Evolutionary conservation across 768 basidiomycete genomes (phyloP), one percentile per base, ranked within the genome.

Genomic region (Amanita rimosa): DNA sequence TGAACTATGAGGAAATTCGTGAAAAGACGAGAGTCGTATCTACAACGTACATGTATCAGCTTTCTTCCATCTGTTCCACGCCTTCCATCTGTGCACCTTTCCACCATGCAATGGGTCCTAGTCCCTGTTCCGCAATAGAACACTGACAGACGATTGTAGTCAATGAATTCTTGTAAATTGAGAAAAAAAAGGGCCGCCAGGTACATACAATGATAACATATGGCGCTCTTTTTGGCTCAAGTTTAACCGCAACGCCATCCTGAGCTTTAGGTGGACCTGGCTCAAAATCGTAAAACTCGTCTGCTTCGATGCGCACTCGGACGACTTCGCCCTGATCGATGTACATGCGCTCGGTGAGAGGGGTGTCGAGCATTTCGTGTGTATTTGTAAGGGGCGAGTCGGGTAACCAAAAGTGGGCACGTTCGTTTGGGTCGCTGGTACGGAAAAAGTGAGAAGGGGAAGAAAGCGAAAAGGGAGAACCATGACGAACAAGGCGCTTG

Each of bases 281-380:
- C 52, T 90, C 88, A 54, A 87, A 85, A 54, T 92, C 89, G 54
- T 77, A 83, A 54, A 90, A 91, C 56, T 89, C 85, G 56, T 89
- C 89, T 3, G 73, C 70, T 57, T 91, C 87, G 4, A 91, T 79
- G 4, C 87, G 81, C 1, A 87, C 76, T 22, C 89, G 83, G 2
- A 91, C 65, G 17, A 84, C 71, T 55, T 88, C 87, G 35, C 80
- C 77, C 49, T 77, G 71, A 62, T 89, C 86, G 52, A 91, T 81
- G 61, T 88, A 92, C 80, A 89, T 85, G 4, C 87, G 75, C 24
- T 80, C 78, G 4, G 73, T 49, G 0, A 75, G 64, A 0, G 81
- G 70, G 0, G 83, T 81, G 58, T 88, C 84, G 36, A 91, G 76
- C 17, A 90, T 73, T 38, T 82, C 80, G 51, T 76, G 74, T 3